phyloP scores from a whole-genome alignment of 345 rosid species.

The Erysimum cheiranthoides region DNA sequence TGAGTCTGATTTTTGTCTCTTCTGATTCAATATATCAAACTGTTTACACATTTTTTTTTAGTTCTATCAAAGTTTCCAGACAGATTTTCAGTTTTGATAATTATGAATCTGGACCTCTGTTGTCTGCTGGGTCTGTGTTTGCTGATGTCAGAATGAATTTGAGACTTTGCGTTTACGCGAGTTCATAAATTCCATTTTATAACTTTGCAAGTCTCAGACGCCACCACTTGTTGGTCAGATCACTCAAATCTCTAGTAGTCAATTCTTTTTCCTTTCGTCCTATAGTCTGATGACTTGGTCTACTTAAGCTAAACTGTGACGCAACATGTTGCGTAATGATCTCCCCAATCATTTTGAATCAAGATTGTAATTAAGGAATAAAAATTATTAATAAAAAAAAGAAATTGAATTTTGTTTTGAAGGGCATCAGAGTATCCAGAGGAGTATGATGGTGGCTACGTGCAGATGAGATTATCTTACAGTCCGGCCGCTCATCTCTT shows the following conservation, averaged over 20 bases:
- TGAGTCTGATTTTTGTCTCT: not conserved
- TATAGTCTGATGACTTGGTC: constrained; percentile 13
- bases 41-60: not conserved
- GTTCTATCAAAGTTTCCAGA: constrained; percentile 6
- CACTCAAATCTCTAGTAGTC: constrained; percentile 5
- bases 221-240: constrained; percentile 15
- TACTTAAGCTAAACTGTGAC: not conserved
- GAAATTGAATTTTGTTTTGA: not conserved
- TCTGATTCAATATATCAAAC: not conserved
- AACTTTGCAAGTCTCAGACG: constrained; percentile 29
- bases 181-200: constrained; percentile 2
- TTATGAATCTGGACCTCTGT: constrained; percentile 39
- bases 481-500: constrained; percentile 88
- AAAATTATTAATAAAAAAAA: not conserved
- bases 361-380: not conserved
- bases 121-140: constrained; percentile 18
- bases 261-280: not conserved
- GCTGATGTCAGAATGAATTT: constrained; percentile 38
- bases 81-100: not conserved
- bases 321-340: not conserved
- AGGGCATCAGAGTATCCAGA: constrained; percentile 93
- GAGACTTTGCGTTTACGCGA: constrained; percentile 45
- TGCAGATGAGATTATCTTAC: constrained; percentile 94
- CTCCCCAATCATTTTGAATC: not conserved
- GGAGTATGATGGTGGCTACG: constrained; percentile 86